Percentiles rank a stretch among this genome's conserved stretches.
These are phyloP conservation scores for Strobilomyces echinocephalus DNA, from an alignment of 768 basidiomycete genomes.

Conservation along the genomic window DNA sequence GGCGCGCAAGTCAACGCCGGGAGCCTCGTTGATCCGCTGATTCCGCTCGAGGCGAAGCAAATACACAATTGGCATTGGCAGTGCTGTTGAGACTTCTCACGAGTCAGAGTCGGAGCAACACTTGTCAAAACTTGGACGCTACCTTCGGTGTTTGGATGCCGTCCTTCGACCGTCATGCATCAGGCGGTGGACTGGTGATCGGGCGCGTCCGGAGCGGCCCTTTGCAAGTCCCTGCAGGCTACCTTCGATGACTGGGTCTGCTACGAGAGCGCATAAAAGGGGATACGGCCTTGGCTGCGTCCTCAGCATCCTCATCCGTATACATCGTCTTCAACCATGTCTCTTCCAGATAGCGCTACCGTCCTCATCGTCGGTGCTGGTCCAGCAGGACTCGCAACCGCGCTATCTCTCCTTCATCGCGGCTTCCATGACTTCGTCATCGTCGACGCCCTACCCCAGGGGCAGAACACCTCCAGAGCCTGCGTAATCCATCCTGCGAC, in stretches of 20 bases:
- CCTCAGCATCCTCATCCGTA: not conserved
- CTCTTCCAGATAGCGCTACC: slow-evolving; percentile 34
- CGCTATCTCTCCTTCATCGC: slow-evolving; percentile 40
- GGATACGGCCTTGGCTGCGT: not conserved
- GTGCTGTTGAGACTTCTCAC: too few species aligned
- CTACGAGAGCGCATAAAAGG: not conserved
- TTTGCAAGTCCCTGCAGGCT: not conserved
- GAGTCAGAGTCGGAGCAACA: too few species aligned
- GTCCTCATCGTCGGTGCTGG: slow-evolving; percentile 51
- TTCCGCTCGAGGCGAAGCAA: too few species aligned
- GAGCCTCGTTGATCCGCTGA: too few species aligned
- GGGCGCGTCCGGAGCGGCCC: not conserved
- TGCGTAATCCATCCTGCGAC: slow-evolving; percentile 48
- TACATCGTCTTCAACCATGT: slow-evolving; percentile 5
- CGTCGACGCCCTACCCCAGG: slow-evolving; percentile 36
- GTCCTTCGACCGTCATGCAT: too few species aligned
- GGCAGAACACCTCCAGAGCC: slow-evolving; percentile 40
- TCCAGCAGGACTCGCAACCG: slow-evolving; percentile 44
- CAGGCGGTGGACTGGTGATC: not conserved
- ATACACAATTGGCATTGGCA: too few species aligned
- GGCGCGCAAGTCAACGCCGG: too few species aligned
- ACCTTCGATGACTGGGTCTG: not conserved
- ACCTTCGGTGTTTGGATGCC: too few species aligned
- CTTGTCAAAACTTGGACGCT: too few species aligned
- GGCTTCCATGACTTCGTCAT: slow-evolving; percentile 39